Evolutionary conservation across 2,329 filamentous ascomycete species (phyloP), one percentile per base, ranked within the genome.

Genomic region (Diaporthe citrichinensis): DNA sequence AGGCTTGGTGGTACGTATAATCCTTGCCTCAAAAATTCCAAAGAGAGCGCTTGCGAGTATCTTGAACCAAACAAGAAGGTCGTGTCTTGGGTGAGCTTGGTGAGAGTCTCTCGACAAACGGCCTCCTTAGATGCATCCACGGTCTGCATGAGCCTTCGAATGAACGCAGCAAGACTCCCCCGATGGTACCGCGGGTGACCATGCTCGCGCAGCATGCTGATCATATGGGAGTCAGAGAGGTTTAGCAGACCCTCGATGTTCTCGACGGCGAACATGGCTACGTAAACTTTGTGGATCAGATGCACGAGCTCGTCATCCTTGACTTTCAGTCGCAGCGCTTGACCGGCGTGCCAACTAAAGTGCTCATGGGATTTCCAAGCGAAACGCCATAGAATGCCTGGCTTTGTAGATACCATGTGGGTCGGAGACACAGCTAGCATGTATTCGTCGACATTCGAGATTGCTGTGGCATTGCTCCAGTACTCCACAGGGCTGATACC

Each of bases 401-500:
- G n/a, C 7, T 9, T 14, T 25, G 53, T 12, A 5, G 65, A 57
- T 2, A 51, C 28, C 14, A 74, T 78, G 31, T 82, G 79, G 4
- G 39, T 51, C 20, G 46, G 31, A 5, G 77, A 9, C 15, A 79
- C 53, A 0, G 78, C 78, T 1, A 85, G 49, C 6, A 86, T 76
- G 1, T 85, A 65, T 72, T 88, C 86, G 65, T 87, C 84, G 1
- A 84, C 82, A 55, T 81, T 82, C 2, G 86, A 86, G 6, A 83
- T 80, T 4, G 81, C 79, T 20, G 85, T 87, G 9, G 86, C 79
- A 77, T 90, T 89, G 3, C 88, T 88, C 85, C 85, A 90, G 78
- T 86, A 88, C 77, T 89, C 87, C 10, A 87, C 81, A 1, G 87
- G 86, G 0, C 80, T 83, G 44, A 92, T 78, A 0, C 90, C 90